These are phyloP conservation scores for Trypethelium eluteriae DNA, from an alignment of 495 filamentous ascomycete species.

Conservation along the genomic window DNA sequence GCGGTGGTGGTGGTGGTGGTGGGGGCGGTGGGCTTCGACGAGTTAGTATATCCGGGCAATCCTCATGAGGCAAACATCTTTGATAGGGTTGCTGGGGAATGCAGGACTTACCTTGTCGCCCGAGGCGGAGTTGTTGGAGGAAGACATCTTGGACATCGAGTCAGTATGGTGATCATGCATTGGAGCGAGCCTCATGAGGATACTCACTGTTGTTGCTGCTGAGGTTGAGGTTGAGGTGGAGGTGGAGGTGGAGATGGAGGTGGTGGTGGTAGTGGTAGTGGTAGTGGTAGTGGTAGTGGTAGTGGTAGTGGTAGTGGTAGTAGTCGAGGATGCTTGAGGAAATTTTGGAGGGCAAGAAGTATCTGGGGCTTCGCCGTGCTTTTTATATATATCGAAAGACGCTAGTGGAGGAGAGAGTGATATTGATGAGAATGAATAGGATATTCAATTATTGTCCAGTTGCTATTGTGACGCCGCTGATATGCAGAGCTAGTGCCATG, in stretches of 20 bases:
- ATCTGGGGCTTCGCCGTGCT: neutral
- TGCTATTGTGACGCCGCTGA: neutral
- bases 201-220: neutral
- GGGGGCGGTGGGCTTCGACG: neutral
- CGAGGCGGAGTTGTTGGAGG: neutral
- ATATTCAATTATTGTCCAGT: neutral
- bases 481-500: neutral
- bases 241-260: neutral
- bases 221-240: neutral
- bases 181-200: neutral
- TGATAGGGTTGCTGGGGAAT: neutral
- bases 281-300: neutral
- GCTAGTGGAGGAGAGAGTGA: neutral
- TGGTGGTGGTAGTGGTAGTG: neutral
- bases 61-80: neutral
- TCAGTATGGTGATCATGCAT: neutral
- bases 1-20: neutral
- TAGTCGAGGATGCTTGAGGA: neutral
- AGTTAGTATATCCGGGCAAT: constrained; percentile 5
- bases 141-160: neutral
- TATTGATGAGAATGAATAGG: too few relatives aligned
- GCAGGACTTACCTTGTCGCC: neutral
- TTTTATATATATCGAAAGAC: neutral
- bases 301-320: neutral
- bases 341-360: neutral